A percentile compares a stretch with the other conserved stretches of the same genome.
These are phyloP conservation scores for Pochonia chlamydosporia DNA, from an alignment of 2,329 filamentous ascomycete genomes.

Conservation along the genomic window DNA sequence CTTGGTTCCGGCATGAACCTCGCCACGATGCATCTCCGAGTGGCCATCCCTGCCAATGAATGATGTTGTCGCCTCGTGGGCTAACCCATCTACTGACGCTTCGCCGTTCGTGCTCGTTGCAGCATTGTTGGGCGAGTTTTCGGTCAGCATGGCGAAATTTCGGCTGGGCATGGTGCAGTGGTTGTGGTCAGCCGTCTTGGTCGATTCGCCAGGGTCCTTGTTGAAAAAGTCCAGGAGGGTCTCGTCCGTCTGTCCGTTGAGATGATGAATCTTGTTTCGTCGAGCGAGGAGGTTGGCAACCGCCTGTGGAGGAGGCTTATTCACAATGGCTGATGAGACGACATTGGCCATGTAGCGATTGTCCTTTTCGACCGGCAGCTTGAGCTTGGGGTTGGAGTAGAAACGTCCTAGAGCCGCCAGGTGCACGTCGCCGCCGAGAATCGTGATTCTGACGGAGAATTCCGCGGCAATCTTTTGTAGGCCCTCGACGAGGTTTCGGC, in stretches of 20 bases:
- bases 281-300: constrained; percentile 88
- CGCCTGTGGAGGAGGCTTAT: constrained; percentile 81
- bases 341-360: constrained; percentile 94
- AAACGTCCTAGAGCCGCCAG: constrained; percentile 88
- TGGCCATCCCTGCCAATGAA: constrained; percentile 58
- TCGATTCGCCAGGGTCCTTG: constrained; percentile 73
- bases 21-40: constrained; percentile 66
- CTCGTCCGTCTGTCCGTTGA: constrained; percentile 74
- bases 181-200: constrained; percentile 70
- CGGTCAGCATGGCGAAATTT: constrained; percentile 87
- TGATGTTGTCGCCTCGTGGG: constrained; percentile 13
- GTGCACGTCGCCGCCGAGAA: constrained; percentile 91
- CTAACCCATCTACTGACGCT: constrained; percentile 14
- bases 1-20: constrained; percentile 68
- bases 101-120: constrained; percentile 18
- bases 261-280: constrained; percentile 75
- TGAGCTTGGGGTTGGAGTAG: constrained; percentile 80
- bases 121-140: constrained; percentile 64
- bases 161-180: constrained; percentile 85
- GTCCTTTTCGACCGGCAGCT: constrained; percentile 73
- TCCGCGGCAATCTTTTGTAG: constrained; percentile 79
- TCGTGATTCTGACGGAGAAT: constrained; percentile 84
- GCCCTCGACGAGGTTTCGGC: constrained; percentile 69
- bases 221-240: constrained; percentile 90
- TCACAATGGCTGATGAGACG: constrained; percentile 90